Evolutionary conservation across 768 basidiomycete species (phyloP), one percentile per base, ranked within the genome.

Genomic region (Suillus subalutaceus): DNA sequence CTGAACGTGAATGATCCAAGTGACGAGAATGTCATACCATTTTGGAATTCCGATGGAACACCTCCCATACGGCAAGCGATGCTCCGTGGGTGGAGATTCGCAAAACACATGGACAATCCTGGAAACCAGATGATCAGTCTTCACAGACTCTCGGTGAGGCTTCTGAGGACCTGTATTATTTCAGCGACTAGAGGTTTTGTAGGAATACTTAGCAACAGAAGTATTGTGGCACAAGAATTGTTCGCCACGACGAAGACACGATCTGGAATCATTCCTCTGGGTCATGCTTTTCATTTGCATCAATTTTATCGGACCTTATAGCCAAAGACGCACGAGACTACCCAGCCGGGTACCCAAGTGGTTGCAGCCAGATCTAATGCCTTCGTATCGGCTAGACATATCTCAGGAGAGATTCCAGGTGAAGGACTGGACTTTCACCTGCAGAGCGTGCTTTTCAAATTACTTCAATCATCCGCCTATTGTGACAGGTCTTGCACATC

Each of bases 201-300:
- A 53, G 52, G 52, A 53, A 53, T 53, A 26, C 23, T 52, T 52
- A 26, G 50, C 50, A 30, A 30, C 50, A 52, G 50, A 52, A 52
- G 30, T 52, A 26, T 52, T 52, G 50, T 52, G 50, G 50, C 50
- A 52, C 50, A 52, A 52, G 50, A 23, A 23, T 26, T 52, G 50
- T 52, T 52, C 23, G 23, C 50, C 50, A 7, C 50, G 50, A 52
- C 50, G 50, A 26, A 52, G 50, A 26, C 50, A 52, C 50, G 50
- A 52, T 52, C 23, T 52, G 50, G 23, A 52, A 52, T 52, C 50
- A 23, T 52, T 52, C 50, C 50, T 52, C 13, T 52, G 50, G 50
- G 50, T 52, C 50, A 52, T 52, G 50, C 50, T 52, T 52, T 52
- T 15, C 23, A 52, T 52, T 52, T 52, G 50, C 50, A 52, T 52